A percentile compares a stretch with the other conserved stretches of the same genome.
Evolutionary conservation across 257 asterid species (phyloP).

Genomic region (Nicotiana tabacum): DNA sequence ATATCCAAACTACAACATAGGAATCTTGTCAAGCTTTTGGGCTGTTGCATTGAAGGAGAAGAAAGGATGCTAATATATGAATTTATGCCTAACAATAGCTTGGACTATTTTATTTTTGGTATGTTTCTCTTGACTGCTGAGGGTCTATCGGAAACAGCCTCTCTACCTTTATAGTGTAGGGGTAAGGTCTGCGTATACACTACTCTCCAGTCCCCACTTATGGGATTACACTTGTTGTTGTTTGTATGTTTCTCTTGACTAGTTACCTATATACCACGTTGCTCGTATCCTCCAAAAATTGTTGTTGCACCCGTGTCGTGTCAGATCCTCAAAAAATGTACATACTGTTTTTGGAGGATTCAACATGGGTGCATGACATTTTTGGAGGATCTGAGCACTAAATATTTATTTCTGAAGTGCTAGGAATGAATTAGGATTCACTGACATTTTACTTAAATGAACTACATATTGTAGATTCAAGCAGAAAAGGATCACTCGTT

Average conservation of each 20-base stretch:
- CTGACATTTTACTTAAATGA: background rate
- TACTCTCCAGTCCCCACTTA: too few relatives aligned
- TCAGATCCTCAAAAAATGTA: background rate
- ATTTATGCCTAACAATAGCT: slow-evolving; percentile 32
- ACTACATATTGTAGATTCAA: slow-evolving; percentile 11
- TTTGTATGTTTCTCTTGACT: slow-evolving; percentile 21
- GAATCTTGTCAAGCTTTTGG: slow-evolving; percentile 38
- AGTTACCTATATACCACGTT: background rate
- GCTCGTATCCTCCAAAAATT: background rate
- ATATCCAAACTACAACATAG: slow-evolving; percentile 44
- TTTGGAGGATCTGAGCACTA: background rate
- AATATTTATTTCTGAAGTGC: background rate
- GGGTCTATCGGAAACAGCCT: too few relatives aligned
- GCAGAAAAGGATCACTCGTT: slow-evolving; percentile 5
- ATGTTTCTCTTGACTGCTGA: background rate
- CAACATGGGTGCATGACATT: background rate
- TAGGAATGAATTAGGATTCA: background rate
- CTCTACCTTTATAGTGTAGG: too few relatives aligned
- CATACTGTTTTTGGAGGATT: background rate
- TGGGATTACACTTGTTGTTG: background rate
- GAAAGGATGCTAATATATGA: slow-evolving; percentile 42
- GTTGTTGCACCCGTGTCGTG: background rate
- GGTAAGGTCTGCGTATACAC: too few relatives aligned
- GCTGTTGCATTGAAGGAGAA: slow-evolving; percentile 31
- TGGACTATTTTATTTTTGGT: slow-evolving; percentile 37